Base-by-base conservation (phyloP, 768 basidiomycete species). In the Mycena albidolilacea region DNA sequence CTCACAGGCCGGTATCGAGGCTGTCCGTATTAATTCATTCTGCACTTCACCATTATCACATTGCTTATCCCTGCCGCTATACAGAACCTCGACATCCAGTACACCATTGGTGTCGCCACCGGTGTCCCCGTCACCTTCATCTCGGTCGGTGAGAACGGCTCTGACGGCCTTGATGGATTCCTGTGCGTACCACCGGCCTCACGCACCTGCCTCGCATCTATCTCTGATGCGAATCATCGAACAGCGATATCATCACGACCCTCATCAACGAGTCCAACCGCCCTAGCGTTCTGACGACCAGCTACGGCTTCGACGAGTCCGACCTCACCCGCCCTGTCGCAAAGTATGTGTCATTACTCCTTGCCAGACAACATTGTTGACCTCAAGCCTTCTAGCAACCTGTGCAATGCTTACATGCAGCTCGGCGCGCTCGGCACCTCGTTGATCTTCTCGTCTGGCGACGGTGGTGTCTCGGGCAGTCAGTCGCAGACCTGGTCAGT, bases 101-200 rank as follows among this genome's bases (percentile, higher is more conserved):
- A 84, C 75, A 82, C 82, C 23, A 76, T 84, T 38, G 83, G 82
- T 39, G 69, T 83, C 19, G 82, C 83, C 21, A 79, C 78, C 2
- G 77, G 78, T 10, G 82, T 83, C 5, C 82, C 83, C 2, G 75
- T 77, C 23, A 75, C 74, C 12, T 83, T 85, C 75, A 79, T 82
- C 50, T 79, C 79, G 9, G 81, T 80, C 14, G 83, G 83, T 5
- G 69, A 80, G 14, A 63, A 79, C 38, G 72, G 71, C 65, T 14
- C 69, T 4, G 55, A 57, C 30, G 55, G 55, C 55, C 55, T 57
- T 37, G 80, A 81, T 15, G 70, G 63, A n/a, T 60, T 64, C 48
- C 6, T 35, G 55, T 71, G 11, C 48, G 54, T 44, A 9, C 30
- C 23, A 23, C 15, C 21, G 7, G 9, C 43, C 50, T 12, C 12